Conservation (phyloP, 1,284 basidiomycete genomes). For the Ustilago trichophora region DNA sequence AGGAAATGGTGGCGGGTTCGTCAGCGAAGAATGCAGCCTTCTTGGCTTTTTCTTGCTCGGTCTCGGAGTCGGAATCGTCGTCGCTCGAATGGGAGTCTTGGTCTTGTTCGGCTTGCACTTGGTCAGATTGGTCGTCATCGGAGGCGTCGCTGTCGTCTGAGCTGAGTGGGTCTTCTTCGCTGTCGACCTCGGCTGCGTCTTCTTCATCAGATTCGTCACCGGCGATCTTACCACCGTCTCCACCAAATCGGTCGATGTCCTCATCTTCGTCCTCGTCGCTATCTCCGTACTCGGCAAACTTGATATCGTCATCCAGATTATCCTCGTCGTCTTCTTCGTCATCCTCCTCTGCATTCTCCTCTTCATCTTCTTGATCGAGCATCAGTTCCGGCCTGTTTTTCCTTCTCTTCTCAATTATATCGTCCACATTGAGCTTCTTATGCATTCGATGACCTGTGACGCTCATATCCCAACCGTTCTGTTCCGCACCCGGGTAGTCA, state of each 20-base stretch:
- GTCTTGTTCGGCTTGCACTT: too few relatives aligned
- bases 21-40: constrained; percentile 64
- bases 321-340: constrained; percentile 29
- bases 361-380: too few relatives aligned
- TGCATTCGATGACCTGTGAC: constrained; percentile 49
- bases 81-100: constrained; percentile 28
- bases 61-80: constrained; percentile 48
- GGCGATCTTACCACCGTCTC: too few relatives aligned
- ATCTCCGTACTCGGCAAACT: constrained; percentile 34
- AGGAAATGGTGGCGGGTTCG: constrained; percentile 25
- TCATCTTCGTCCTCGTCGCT: constrained; percentile 71
- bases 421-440: constrained; percentile 59
- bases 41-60: constrained; percentile 55
- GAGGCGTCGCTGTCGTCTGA: constrained; percentile 1
- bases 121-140: too few relatives aligned
- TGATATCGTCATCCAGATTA: constrained; percentile 46
- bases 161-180: constrained; percentile 38
- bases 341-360: constrained; percentile 15
- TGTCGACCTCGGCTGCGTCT: constrained; percentile 63
- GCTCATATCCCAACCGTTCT: constrained; percentile 55
- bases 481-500: constrained; percentile 10
- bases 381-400: constrained; percentile 35
- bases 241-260: constrained; percentile 55
- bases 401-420: constrained; percentile 63
- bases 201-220: constrained; percentile 56